phyloP scores from a whole-genome alignment of 495 filamentous ascomycete species.

The Parathielavia hyrcaniae region DNA sequence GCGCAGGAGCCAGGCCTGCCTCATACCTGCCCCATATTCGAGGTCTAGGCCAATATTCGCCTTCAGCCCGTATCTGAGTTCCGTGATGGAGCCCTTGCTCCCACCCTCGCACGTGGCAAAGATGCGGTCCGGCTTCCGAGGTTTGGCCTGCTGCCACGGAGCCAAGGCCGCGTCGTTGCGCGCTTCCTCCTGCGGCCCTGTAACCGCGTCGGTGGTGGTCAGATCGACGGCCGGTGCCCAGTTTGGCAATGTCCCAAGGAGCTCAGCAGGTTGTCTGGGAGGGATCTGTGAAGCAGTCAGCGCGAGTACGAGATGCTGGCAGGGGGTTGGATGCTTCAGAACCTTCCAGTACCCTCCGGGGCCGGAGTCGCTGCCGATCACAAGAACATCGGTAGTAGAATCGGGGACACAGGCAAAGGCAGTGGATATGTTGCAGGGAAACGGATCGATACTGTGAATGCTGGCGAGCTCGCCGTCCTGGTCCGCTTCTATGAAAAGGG shows the following conservation, averaged over 20 bases:
- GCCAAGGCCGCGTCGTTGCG: constrained; percentile 6
- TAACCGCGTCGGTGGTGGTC: constrained; percentile 40
- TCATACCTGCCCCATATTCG: constrained; percentile 39
- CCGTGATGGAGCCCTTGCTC: constrained; percentile 56
- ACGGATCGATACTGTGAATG: constrained; percentile 49
- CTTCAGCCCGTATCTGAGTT: constrained; percentile 65
- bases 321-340: constrained; percentile 23
- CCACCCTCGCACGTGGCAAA: constrained; percentile 57
- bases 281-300: constrained; percentile 32
- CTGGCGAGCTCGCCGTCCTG: constrained; percentile 45
- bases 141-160: constrained; percentile 16
- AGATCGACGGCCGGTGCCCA: constrained; percentile 80
- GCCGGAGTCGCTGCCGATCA: constrained; percentile 76
- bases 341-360: constrained; percentile 71
- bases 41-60: constrained; percentile 56
- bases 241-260: constrained; percentile 53
- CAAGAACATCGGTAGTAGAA: constrained; percentile 62
- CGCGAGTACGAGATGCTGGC: background rate
- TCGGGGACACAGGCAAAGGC: constrained; percentile 55
- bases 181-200: constrained; percentile 20
- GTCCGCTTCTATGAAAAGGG: constrained; percentile 61
- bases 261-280: constrained; percentile 41
- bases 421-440: constrained; percentile 56
- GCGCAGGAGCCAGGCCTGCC: constrained; percentile 42
- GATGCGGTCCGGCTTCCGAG: constrained; percentile 42